phyloP scores from a whole-genome alignment of 257 asterid genomes.

The Solanum sejunctum region DNA sequence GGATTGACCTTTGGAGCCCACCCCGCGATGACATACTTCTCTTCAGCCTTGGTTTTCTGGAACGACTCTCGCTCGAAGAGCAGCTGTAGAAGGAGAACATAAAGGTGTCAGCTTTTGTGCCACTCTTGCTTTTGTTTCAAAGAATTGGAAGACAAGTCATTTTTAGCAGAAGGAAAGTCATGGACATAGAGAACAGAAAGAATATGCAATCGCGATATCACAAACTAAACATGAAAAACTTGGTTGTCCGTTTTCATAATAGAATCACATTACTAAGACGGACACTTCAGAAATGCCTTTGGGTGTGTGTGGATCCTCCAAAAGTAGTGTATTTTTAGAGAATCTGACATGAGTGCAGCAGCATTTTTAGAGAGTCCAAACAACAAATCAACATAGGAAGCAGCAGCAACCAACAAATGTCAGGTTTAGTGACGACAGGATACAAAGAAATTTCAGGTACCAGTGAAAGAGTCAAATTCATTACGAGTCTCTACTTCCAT shows the following conservation, averaged over 20 bases:
- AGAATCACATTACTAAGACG: neutral
- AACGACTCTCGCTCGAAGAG: slow-evolving; percentile 49
- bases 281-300: neutral
- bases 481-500: neutral
- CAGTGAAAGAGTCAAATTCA: neutral
- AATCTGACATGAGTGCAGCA: neutral
- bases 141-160: neutral
- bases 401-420: neutral
- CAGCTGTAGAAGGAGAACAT: slow-evolving; percentile 22
- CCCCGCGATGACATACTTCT: slow-evolving; percentile 51
- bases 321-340: neutral
- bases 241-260: neutral
- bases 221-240: neutral
- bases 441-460: neutral
- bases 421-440: neutral
- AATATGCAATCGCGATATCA: neutral
- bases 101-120: neutral
- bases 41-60: slow-evolving; percentile 56
- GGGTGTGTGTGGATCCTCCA: neutral
- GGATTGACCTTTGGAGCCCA: slow-evolving; percentile 67
- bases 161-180: neutral
- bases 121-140: neutral
- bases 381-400: neutral
- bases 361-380: neutral
- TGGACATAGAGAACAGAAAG: neutral